Evolutionary conservation across 2,329 filamentous ascomycete species (phyloP), one percentile per base, ranked within the genome.

Genomic region (Fusarium luffae): DNA sequence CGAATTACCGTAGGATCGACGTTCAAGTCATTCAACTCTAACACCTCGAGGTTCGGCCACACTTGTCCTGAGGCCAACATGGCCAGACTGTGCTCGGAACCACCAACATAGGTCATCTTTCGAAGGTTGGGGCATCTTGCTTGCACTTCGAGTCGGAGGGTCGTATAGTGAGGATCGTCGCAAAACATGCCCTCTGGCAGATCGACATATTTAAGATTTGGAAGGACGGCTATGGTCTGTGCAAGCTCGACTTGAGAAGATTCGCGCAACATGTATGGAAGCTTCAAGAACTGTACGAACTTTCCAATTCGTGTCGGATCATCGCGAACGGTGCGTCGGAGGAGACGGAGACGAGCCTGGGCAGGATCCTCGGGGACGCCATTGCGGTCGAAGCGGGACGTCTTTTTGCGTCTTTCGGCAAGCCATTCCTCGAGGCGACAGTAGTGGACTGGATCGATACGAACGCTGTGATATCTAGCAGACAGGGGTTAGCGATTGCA

Each of bases 251-350:
- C 87, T 78, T 96, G 93, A 77, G 88, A 92, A 2, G 92, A 92
- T 82, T 98, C 93, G 61, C 95, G 90, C 56, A 95, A 91, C 95
- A 98, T 98, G 80, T 97, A 98, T 9, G 95, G 93, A 63, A 93
- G 90, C 83, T 97, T 97, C 75, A 98, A 85, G 74, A 91, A 94
- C 75, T 90, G 83, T 7, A 97, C 93, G 43, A 89, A 83, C 58
- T 86, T 83, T 34, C 91, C 93, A 47, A 97, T 82, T 27, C 86
- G 82, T 11, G 85, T 88, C 23, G 89, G 87, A 66, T 94, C 91
- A 51, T 95, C 92, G 68, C 94, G 89, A 51, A 98, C 88, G 2
- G 94, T 93, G 66, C 93, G 89, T 77, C 91, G 92, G 48, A 98
- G 87, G 59, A 97, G 86, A 74, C 89, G 87, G 52, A 98, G 85